phyloP scores from a whole-genome alignment of 345 rosid species.

The Excoecaria cochinchinensis region DNA sequence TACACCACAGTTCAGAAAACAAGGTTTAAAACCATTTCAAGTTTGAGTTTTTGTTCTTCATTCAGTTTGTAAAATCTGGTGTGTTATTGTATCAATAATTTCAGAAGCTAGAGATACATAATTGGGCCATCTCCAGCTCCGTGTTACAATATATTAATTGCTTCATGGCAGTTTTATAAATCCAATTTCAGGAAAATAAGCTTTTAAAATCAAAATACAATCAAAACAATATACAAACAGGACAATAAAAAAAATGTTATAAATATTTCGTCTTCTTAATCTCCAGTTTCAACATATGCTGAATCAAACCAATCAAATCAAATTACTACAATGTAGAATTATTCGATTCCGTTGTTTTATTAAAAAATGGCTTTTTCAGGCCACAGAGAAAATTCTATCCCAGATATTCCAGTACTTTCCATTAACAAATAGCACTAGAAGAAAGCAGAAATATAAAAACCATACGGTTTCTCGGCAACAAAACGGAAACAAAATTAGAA shows the following conservation, averaged over 20 bases:
- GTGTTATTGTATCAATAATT: neutral
- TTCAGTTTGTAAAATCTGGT: neutral
- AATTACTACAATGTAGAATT: neutral
- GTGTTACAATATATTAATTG: neutral
- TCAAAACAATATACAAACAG: neutral
- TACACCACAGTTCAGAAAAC: neutral
- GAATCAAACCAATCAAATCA: neutral
- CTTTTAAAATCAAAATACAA: neutral
- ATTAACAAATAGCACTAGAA: neutral
- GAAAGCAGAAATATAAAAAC: neutral
- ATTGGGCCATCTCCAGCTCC: neutral
- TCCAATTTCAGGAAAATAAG: neutral
- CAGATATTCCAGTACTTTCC: neutral
- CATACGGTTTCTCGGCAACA: slow-evolving; percentile 10
- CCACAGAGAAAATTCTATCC: neutral
- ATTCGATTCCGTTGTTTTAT: neutral
- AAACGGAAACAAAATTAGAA: neutral
- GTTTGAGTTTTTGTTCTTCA: neutral
- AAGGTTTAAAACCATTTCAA: neutral
- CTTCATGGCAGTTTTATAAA: neutral
- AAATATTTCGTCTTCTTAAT: neutral
- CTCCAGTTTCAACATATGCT: neutral
- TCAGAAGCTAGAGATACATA: neutral
- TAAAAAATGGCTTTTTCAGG: neutral
- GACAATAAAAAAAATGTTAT: neutral